Evolutionary conservation across 257 asterid genomes (phyloP).

Genomic region (Nicotiana undulata): DNA sequence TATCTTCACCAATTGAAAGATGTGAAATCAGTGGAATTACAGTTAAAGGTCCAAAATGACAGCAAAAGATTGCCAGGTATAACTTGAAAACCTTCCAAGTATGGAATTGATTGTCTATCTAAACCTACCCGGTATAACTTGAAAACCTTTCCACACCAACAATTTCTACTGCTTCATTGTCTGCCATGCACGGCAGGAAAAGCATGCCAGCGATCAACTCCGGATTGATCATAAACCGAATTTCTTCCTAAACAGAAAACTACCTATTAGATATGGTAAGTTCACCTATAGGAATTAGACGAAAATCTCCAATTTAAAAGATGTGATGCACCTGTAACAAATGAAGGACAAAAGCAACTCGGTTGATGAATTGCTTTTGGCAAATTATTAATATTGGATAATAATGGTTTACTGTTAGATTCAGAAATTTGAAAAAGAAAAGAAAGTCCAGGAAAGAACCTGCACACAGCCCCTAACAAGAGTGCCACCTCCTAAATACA

Average conservation of each 20-base stretch:
- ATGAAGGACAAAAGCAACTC: not conserved
- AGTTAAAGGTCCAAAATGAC: not conserved
- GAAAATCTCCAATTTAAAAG: not conserved
- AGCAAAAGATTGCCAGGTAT: conserved; percentile 22
- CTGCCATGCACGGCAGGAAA: conserved; percentile 70
- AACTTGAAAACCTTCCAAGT: conserved; percentile 64
- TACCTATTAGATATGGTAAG: not conserved
- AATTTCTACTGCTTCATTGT: conserved; percentile 82
- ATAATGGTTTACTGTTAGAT: not conserved
- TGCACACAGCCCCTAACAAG: conserved; percentile 75
- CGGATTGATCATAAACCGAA: conserved; percentile 91
- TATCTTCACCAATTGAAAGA: conserved; percentile 22
- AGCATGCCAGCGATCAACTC: conserved; percentile 70
- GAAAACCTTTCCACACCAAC: conserved; percentile 85
- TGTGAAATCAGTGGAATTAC: not conserved
- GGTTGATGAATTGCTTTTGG: not conserved
- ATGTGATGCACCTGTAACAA: not conserved
- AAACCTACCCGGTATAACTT: conserved; percentile 53
- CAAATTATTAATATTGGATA: not conserved
- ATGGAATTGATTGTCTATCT: not conserved
- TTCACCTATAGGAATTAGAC: not conserved
- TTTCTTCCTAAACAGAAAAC: conserved; percentile 53
- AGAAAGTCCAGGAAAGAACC: conserved; percentile 12
- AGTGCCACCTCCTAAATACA: conserved; percentile 88
- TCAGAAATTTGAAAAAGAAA: not conserved